These are phyloP conservation scores for Calonectria crousiana DNA, from an alignment of 2,329 filamentous ascomycete species.

Conservation along the genomic window DNA sequence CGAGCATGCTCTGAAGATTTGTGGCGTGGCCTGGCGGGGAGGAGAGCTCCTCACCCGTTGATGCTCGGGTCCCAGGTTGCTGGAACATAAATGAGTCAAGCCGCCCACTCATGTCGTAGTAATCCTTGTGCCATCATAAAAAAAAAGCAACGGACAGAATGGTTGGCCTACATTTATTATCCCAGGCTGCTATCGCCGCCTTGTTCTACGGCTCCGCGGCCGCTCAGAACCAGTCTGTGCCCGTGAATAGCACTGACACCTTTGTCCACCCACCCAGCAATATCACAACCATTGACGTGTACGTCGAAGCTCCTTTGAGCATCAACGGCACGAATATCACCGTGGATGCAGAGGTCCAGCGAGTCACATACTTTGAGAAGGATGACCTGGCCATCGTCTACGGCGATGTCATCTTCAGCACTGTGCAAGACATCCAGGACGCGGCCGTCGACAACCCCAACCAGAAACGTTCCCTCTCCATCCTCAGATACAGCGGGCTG, in stretches of 20 bases:
- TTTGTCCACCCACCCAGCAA: not conserved
- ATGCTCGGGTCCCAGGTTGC: no score
- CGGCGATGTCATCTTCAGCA: not conserved
- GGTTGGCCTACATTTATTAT: no score
- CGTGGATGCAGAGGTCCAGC: not conserved
- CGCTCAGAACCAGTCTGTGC: not conserved
- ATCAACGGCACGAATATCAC: not conserved
- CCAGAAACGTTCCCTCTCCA: not conserved
- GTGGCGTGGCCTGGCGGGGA: no score
- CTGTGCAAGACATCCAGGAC: not conserved
- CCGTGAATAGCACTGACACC: not conserved
- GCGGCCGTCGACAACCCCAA: not conserved
- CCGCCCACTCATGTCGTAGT: no score
- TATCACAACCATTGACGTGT: not conserved
- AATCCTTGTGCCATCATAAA: no score
- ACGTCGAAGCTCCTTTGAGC: not conserved
- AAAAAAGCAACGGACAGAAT: no score
- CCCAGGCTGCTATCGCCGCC: not conserved
- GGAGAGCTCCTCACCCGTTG: no score
- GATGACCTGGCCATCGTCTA: not conserved
- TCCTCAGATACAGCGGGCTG: not conserved
- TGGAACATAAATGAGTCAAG: no score
- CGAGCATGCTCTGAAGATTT: no score
- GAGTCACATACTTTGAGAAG: not conserved
- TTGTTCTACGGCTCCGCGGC: not conserved